Conservation (phyloP, 768 basidiomycete genomes). For the Brasilioporus rufonigricans region DNA sequence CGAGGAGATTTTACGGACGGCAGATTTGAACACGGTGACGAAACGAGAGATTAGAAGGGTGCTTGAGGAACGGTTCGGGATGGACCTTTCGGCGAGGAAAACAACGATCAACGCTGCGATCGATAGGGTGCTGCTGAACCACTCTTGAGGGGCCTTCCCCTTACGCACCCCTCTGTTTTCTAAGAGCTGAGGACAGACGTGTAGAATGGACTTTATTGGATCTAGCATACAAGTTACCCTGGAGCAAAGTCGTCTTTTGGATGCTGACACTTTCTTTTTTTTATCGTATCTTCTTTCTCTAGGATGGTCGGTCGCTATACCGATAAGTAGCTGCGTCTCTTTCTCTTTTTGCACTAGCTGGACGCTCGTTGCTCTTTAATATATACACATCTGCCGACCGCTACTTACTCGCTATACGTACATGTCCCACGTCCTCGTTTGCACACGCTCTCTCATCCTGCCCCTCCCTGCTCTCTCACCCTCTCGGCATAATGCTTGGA, state of each 20-base stretch:
- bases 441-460: neutral
- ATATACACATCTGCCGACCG: neutral
- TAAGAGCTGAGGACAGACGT: constrained; percentile 6
- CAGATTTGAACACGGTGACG: constrained; percentile 87
- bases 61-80: constrained; percentile 79
- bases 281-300: constrained; percentile 3
- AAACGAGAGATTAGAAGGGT: constrained; percentile 87
- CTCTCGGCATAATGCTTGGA: constrained; percentile 5
- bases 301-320: constrained; percentile 5
- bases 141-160: constrained; percentile 24
- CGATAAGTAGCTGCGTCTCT: neutral
- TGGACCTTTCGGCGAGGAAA: constrained; percentile 73
- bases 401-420: neutral
- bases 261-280: constrained; percentile 13
- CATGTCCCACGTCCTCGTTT: neutral
- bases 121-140: constrained; percentile 63
- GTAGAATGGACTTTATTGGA: constrained; percentile 21
- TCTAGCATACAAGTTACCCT: constrained; percentile 18
- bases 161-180: neutral
- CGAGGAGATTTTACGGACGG: constrained; percentile 65
- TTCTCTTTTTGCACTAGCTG: constrained; percentile 1
- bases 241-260: constrained; percentile 8
- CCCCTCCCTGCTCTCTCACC: neutral
- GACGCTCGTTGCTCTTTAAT: constrained; percentile 15
- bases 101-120: constrained; percentile 74